Conservation (phyloP, 1,284 basidiomycete genomes). For the Taiwanofungus camphoratus region DNA sequence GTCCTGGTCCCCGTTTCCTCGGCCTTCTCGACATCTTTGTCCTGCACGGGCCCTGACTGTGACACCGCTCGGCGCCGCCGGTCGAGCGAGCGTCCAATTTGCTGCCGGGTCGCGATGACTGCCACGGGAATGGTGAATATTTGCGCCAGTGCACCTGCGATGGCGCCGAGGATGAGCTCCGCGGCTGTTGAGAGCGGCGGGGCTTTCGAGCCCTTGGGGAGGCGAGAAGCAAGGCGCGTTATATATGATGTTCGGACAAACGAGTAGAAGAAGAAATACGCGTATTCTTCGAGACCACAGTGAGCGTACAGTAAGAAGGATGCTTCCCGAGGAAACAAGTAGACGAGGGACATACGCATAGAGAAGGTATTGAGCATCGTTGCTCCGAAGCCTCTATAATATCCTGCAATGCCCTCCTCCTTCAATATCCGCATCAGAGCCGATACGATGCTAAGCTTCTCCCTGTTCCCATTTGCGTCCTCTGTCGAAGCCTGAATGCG, state of each 20-base stretch:
- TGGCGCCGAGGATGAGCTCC: constrained; percentile 85
- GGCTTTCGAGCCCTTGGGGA: constrained; percentile 51
- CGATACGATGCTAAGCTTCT: constrained; percentile 55
- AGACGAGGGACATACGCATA: constrained; percentile 62
- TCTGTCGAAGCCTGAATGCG: constrained; percentile 76
- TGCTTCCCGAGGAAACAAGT: constrained; percentile 53
- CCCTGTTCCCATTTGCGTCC: constrained; percentile 41
- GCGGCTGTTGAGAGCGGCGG: constrained; percentile 70
- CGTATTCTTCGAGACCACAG: constrained; percentile 67
- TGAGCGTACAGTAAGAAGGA: constrained; percentile 37
- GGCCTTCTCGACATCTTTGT: constrained; percentile 13
- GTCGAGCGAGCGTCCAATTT: constrained; percentile 55
- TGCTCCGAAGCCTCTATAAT: constrained; percentile 93
- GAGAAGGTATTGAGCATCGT: constrained; percentile 99
- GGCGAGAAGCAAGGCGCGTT: constrained; percentile 54
- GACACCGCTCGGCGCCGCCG: constrained; percentile 12
- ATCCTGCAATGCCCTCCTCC: constrained; percentile 76
- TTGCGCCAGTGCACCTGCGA: constrained; percentile 92
- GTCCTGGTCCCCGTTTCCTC: constrained; percentile 9
- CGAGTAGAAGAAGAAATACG: constrained; percentile 99
- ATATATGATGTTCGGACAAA: constrained; percentile 82
- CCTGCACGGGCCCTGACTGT: constrained; percentile 4
- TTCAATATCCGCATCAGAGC: constrained; percentile 69
- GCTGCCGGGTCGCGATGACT: constrained; percentile 97
- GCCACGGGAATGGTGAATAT: constrained; percentile 98